Percentiles rank a stretch among this genome's conserved stretches.
Conservation (phyloP, 2,329 filamentous ascomycete species). For the Cladosporium sp. region DNA sequence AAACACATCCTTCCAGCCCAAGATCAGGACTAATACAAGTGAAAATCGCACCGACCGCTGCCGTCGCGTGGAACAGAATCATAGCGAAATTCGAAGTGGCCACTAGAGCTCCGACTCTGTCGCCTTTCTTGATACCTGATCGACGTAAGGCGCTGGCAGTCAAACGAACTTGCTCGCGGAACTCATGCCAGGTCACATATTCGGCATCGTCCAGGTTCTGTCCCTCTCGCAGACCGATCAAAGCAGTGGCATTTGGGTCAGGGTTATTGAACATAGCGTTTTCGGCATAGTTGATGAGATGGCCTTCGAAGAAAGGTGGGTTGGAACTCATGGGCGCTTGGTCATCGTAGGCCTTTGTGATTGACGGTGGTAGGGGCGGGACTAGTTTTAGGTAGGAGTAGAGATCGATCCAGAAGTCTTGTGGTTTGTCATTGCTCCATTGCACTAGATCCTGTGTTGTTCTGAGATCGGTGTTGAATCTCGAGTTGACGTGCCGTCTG, state of each 20-base stretch:
- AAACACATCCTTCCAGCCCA: constrained; percentile 34
- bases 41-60: constrained; percentile 41
- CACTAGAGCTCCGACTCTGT: constrained; percentile 38
- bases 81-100: constrained; percentile 41
- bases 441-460: constrained; percentile 34
- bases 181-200: constrained; percentile 36
- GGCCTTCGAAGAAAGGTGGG: constrained; percentile 36
- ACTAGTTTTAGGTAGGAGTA: constrained; percentile 36
- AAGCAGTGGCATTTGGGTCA: constrained; percentile 32
- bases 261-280: constrained; percentile 37
- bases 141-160: constrained; percentile 35
- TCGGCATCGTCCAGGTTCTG: constrained; percentile 33
- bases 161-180: constrained; percentile 36
- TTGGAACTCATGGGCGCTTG: constrained; percentile 33
- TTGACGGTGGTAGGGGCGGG: constrained; percentile 30
- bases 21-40: constrained; percentile 43
- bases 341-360: constrained; percentile 36
- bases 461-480: constrained; percentile 20
- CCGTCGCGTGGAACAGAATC: constrained; percentile 38
- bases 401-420: constrained; percentile 42
- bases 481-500: constrained; percentile 28
- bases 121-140: constrained; percentile 35
- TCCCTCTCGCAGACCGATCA: constrained; percentile 39
- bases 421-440: constrained; percentile 37
- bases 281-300: constrained; percentile 38